Percentiles rank a stretch among this genome's conserved stretches.
Evolutionary conservation across 805 yeast species (phyloP).

Genomic region (Metschnikowia henanensis): DNA sequence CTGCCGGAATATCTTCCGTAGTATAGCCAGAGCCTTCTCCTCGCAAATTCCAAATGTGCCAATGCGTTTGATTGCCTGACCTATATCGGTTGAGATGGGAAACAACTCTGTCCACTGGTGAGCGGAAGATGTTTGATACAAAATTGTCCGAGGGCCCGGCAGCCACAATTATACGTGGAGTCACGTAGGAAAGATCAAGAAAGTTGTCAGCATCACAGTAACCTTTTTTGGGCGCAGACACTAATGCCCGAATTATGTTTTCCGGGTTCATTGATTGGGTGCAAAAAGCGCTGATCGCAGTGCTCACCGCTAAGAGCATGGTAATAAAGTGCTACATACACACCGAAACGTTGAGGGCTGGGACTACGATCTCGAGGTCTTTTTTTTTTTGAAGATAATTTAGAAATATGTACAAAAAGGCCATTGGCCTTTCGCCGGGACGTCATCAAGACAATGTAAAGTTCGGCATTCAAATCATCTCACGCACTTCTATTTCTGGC

Average conservation of each 20-base stretch:
- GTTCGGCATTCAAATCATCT: slow-evolving; percentile 3
- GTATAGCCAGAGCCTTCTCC: slow-evolving; percentile 48
- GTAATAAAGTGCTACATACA: slow-evolving; percentile 1
- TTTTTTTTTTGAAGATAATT: background rate
- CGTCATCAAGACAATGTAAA: slow-evolving; percentile 1
- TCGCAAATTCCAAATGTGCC: slow-evolving; percentile 77
- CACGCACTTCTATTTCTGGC: background rate
- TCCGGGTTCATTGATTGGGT: slow-evolving; percentile 17
- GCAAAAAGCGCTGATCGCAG: slow-evolving; percentile 8
- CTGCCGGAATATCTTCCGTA: slow-evolving; percentile 1
- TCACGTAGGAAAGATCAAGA: slow-evolving; percentile 68
- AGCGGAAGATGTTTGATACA: slow-evolving; percentile 49
- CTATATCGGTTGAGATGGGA: slow-evolving; percentile 50
- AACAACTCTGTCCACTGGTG: slow-evolving; percentile 35
- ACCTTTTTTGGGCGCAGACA: slow-evolving; percentile 25
- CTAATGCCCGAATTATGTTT: slow-evolving; percentile 18
- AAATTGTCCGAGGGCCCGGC: slow-evolving; percentile 65
- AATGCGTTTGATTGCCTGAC: slow-evolving; percentile 46
- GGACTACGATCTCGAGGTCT: background rate
- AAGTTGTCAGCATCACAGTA: slow-evolving; percentile 23
- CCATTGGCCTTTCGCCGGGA: slow-evolving; percentile 1
- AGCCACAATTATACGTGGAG: slow-evolving; percentile 65
- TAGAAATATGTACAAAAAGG: slow-evolving; percentile 7
- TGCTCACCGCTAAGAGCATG: background rate
- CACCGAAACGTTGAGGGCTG: background rate